These are phyloP conservation scores for Ramaria sp. DNA, from an alignment of 768 basidiomycete species.

Conservation along the genomic window DNA sequence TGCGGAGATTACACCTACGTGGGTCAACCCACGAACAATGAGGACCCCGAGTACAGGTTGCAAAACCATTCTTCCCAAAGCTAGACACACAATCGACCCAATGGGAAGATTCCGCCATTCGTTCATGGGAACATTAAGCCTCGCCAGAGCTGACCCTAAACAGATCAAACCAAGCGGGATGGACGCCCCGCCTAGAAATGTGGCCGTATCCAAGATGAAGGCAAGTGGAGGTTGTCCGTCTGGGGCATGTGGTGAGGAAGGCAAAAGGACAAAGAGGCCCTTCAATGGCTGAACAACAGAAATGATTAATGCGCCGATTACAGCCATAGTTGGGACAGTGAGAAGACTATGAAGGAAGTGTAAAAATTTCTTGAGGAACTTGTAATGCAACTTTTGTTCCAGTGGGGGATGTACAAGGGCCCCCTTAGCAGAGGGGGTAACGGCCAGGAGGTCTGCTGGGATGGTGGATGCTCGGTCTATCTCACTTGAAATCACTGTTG, in stretches of 20 bases:
- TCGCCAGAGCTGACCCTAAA: constrained; percentile 53
- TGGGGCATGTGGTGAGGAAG: constrained; percentile 38
- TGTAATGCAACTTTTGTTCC: background rate
- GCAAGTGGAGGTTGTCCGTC: constrained; percentile 61
- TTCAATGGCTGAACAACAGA: constrained; percentile 48
- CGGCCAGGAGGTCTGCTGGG: background rate
- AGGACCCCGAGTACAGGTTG: constrained; percentile 53
- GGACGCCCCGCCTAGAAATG: constrained; percentile 51
- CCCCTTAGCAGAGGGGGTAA: background rate
- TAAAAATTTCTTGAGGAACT: background rate
- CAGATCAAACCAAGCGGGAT: constrained; percentile 55
- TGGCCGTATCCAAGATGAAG: constrained; percentile 43
- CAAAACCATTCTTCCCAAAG: constrained; percentile 43
- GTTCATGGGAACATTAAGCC: constrained; percentile 38
- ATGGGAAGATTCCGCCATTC: constrained; percentile 36
- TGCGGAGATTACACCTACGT: constrained; percentile 32
- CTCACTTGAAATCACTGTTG: background rate
- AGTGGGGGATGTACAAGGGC: background rate
- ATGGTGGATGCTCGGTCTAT: background rate
- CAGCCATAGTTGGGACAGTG: constrained; percentile 40
- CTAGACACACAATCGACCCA: constrained; percentile 43
- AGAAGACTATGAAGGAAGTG: constrained; percentile 29
- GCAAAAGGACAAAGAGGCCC: constrained; percentile 44
- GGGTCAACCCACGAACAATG: constrained; percentile 41
- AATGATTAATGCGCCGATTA: constrained; percentile 44